A percentile compares a stretch with the other conserved stretches of the same genome.
Evolutionary conservation across 164 flowering plant species (phyloP).

Genomic region (Chimonanthus praecox): DNA sequence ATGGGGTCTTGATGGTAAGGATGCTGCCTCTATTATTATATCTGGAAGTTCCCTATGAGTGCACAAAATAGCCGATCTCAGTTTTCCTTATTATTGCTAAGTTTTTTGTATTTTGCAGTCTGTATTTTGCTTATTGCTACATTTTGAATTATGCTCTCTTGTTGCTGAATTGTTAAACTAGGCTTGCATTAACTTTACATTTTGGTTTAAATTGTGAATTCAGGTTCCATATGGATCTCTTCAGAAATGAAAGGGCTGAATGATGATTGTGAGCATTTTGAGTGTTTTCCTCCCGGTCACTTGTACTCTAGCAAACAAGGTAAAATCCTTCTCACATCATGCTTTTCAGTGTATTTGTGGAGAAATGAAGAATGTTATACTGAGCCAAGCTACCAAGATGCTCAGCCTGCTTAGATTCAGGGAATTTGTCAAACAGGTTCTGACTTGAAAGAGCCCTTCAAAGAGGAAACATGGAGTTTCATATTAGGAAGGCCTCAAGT

Average conservation of each 20-base stretch:
- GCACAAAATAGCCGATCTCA: too few species aligned
- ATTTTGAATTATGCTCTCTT: background rate
- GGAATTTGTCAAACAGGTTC: too few species aligned
- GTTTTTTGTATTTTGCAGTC: too few species aligned
- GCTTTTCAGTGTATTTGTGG: background rate
- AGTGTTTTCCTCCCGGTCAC: conserved; percentile 87
- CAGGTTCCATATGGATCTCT: conserved; percentile 93
- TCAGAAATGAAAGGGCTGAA: conserved; percentile 84
- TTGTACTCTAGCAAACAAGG: conserved; percentile 80
- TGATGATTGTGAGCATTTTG: conserved; percentile 91
- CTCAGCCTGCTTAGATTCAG: background rate
- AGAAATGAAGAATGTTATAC: background rate
- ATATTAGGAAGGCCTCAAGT: background rate
- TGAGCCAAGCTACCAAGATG: background rate
- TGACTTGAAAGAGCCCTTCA: background rate
- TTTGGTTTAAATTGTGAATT: background rate
- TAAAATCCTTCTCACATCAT: background rate
- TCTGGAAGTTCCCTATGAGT: too few species aligned
- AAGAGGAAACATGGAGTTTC: background rate
- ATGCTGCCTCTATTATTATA: background rate
- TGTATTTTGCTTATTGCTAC: background rate
- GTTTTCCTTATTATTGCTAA: too few species aligned
- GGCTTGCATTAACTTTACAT: too few species aligned
- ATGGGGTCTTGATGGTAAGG: conserved; percentile 90
- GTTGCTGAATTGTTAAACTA: background rate